phyloP scores from a whole-genome alignment of 495 filamentous ascomycete genomes.

The Penicillium paradoxum region DNA sequence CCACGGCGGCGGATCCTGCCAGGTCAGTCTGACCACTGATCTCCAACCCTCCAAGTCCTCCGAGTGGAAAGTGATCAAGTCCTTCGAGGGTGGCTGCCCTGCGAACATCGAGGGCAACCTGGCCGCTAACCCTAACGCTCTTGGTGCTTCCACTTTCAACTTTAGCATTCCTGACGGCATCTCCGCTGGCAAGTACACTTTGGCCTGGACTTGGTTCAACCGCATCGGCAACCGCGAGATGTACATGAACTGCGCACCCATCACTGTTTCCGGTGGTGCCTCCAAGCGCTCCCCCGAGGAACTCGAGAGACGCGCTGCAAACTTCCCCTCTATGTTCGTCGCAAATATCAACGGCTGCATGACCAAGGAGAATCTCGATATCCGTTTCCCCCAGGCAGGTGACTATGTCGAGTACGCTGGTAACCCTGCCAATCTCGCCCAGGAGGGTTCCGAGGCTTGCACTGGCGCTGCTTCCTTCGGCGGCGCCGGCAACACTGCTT shows the following conservation, averaged over 20 bases:
- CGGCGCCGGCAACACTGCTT: conserved; percentile 15
- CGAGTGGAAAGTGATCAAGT: conserved; percentile 75
- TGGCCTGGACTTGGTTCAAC: conserved; percentile 94
- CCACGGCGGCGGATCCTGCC: conserved; percentile 88
- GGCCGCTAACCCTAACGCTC: conserved; percentile 10
- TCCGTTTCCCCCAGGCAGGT: conserved; percentile 71
- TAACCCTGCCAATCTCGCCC: conserved; percentile 22
- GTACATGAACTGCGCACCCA: conserved; percentile 89
- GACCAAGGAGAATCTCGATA: conserved; percentile 52
- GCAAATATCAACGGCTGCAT: conserved; percentile 68
- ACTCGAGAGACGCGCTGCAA: conserved; percentile 34
- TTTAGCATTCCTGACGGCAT: conserved; percentile 45
- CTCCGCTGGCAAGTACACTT: conserved; percentile 51
- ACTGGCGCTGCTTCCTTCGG: conserved; percentile 29
- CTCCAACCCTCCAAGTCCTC: conserved; percentile 47
- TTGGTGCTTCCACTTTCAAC: conserved; percentile 30
- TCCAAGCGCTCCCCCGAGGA: conserved; percentile 35
- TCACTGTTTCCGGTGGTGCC: conserved; percentile 54
- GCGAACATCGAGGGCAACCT: conserved; percentile 45
- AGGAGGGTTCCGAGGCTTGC: conserved; percentile 28
- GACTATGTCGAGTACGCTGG: conserved; percentile 45
- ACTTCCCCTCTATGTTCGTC: conserved; percentile 73
- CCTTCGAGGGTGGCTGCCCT: conserved; percentile 75
- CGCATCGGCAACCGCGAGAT: conserved; percentile 81
- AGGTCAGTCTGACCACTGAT: conserved; percentile 77